Evolutionary conservation across 139 green algal species (phyloP).

Genomic region (Chlamydomonas sp.): DNA sequence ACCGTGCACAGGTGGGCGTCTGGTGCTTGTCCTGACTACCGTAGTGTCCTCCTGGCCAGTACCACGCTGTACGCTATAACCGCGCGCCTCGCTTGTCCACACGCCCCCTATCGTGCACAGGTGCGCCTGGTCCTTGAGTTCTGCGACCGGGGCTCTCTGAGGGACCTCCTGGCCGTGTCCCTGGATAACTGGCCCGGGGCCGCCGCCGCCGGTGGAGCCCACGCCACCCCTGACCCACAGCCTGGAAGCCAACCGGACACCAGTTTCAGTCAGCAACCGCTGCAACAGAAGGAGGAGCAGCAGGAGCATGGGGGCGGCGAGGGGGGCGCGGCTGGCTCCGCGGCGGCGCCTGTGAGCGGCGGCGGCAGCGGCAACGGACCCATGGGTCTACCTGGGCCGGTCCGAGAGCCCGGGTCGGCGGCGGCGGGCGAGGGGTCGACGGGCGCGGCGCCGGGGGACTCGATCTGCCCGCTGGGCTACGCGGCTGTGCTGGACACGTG

Average conservation of each 20-base stretch:
- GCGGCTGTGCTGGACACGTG: slow-evolving; percentile 35
- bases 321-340: neutral
- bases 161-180: slow-evolving; percentile 27
- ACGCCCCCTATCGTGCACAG: neutral
- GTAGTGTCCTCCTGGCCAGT: too few relatives aligned
- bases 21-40: too few relatives aligned
- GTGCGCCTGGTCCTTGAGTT: slow-evolving; percentile 62
- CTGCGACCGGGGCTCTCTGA: slow-evolving; percentile 53
- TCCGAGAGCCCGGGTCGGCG: too few relatives aligned
- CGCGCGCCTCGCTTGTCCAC: too few relatives aligned
- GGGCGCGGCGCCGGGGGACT: neutral
- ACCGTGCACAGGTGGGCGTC: too few relatives aligned
- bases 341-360: neutral
- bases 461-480: slow-evolving; percentile 23
- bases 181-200: neutral
- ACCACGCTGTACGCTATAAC: too few relatives aligned
- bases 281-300: too few relatives aligned
- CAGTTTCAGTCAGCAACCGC: too few relatives aligned
- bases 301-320: neutral
- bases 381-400: too few relatives aligned
- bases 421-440: neutral
- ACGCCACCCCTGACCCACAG: too few relatives aligned
- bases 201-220: neutral
- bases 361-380: neutral
- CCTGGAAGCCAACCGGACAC: too few relatives aligned